Conservation (phyloP, 2,329 filamentous ascomycete genomes). For the Cladorrhinum sp. region DNA sequence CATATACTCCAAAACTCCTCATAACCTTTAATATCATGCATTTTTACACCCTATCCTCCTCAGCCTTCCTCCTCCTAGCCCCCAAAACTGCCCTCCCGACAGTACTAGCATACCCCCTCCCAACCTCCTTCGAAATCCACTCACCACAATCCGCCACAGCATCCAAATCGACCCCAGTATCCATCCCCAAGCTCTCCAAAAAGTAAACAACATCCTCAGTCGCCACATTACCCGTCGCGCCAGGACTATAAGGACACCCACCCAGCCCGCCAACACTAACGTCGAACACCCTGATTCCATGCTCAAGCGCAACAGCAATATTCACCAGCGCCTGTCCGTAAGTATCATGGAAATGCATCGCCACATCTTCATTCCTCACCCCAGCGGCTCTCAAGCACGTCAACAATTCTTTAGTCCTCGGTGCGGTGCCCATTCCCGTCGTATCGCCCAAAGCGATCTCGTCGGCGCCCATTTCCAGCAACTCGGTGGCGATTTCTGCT, state of each 20-base stretch:
- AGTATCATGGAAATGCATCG: constrained; percentile 86
- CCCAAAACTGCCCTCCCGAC: constrained; percentile 65
- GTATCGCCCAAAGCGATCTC: constrained; percentile 90
- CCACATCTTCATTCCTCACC: constrained; percentile 66
- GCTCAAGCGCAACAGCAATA: constrained; percentile 70
- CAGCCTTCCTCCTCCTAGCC: constrained; percentile 35
- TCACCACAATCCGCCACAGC: constrained; percentile 64
- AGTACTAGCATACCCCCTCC: constrained; percentile 60
- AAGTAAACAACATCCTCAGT: constrained; percentile 83
- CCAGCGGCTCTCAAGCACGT: constrained; percentile 63
- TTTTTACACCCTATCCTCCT: background rate
- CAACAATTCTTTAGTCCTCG: constrained; percentile 62
- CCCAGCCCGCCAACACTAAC: constrained; percentile 76
- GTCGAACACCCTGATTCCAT: constrained; percentile 77
- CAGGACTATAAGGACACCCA: constrained; percentile 81
- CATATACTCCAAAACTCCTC: constrained; percentile 1
- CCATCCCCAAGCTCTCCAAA: constrained; percentile 68
- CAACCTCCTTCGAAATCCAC: constrained; percentile 67
- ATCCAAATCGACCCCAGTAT: constrained; percentile 69
- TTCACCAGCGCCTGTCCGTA: constrained; percentile 85
- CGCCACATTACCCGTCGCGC: constrained; percentile 81
- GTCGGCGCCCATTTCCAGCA: constrained; percentile 84
- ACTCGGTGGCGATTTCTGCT: constrained; percentile 61
- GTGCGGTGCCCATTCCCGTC: constrained; percentile 84
- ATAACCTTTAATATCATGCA: background rate